Evolutionary conservation across 2,329 filamentous ascomycete genomes (phyloP).

Genomic region (Alternaria tenuissima): DNA sequence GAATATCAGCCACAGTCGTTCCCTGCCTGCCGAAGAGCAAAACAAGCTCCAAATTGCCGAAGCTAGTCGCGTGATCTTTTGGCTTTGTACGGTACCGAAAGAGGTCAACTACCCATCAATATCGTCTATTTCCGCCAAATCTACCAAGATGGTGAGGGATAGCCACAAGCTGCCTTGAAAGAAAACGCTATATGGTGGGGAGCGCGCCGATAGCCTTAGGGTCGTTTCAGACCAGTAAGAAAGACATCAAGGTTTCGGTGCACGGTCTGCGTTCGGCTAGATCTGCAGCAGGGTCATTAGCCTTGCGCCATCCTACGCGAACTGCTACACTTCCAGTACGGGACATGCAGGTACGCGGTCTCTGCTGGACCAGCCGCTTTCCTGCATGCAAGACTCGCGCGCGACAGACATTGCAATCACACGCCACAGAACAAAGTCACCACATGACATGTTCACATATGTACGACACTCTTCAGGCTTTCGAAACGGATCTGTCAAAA

Average conservation of each 20-base stretch:
- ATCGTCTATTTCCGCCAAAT: not conserved
- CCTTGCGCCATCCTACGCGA: constrained; percentile 19
- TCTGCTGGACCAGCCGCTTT: constrained; percentile 1
- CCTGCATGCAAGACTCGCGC: not conserved
- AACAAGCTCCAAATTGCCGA: not conserved
- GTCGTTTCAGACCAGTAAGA: constrained; percentile 31
- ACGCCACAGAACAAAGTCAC: not conserved
- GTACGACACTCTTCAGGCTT: not conserved
- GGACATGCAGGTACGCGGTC: constrained; percentile 11
- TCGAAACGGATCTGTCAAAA: constrained; percentile 9
- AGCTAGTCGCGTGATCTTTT: not conserved
- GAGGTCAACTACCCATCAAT: not conserved
- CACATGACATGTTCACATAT: not conserved
- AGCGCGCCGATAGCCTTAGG: constrained; percentile 11
- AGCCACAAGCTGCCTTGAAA: not conserved
- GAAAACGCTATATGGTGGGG: constrained; percentile 10
- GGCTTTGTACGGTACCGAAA: not conserved
- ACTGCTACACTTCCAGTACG: constrained; percentile 18
- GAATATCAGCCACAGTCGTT: not conserved
- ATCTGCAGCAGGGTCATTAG: constrained; percentile 26
- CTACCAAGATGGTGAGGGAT: constrained; percentile 2
- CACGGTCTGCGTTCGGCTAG: constrained; percentile 29
- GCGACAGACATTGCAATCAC: not conserved
- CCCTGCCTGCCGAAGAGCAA: not conserved
- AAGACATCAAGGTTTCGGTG: constrained; percentile 27